These are phyloP conservation scores for Carpediemonas membranifera DNA, from an alignment of 78 protist species.

Conservation along the genomic window DNA sequence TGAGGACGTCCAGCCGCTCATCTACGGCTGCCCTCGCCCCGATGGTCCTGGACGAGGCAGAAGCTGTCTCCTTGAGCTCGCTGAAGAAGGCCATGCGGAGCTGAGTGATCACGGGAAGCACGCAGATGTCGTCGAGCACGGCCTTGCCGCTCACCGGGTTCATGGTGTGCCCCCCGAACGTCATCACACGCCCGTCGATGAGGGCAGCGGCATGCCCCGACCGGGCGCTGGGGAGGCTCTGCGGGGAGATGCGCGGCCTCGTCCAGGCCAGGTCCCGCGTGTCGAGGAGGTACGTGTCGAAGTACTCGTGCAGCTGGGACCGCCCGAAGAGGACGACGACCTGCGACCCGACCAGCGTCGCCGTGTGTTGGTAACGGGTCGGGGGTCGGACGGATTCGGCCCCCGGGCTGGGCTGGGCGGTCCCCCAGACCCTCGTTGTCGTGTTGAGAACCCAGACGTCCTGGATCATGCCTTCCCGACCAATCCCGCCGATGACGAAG, in stretches of 20 bases:
- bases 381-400: neutral
- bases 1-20: no score
- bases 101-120: no score
- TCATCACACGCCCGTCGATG: neutral
- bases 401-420: neutral
- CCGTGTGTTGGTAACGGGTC: constrained; percentile 15
- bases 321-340: neutral
- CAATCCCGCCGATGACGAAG: neutral
- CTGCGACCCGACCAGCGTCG: neutral
- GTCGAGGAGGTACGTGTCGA: neutral
- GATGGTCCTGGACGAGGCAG: no score
- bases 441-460: neutral
- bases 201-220: neutral
- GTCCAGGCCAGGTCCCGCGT: constrained; percentile 8
- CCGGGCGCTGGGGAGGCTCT: neutral
- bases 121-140: no score
- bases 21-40: no score
- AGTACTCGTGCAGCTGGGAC: neutral
- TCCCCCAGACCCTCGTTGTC: neutral
- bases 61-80: no score
- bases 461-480: neutral
- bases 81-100: no score
- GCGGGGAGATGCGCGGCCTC: neutral
- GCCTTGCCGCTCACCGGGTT: no score
- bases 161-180: constrained; percentile 18